phyloP scores from a whole-genome alignment of 768 basidiomycete species.

The Austroboletus festivus region DNA sequence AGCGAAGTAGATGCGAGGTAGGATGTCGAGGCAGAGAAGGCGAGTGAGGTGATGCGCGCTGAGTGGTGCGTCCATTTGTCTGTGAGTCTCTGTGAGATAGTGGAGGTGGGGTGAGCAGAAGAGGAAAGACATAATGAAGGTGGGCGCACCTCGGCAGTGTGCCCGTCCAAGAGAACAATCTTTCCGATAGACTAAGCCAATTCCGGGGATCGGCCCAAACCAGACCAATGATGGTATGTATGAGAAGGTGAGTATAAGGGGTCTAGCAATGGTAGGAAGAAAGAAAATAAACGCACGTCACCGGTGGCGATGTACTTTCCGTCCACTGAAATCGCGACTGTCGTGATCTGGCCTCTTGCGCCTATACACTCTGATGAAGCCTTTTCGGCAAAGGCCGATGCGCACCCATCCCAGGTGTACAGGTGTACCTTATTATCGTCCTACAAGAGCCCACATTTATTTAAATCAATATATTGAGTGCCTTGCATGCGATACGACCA shows the following conservation, averaged over 20 bases:
- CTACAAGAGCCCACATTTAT: neutral
- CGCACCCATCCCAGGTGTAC: constrained; percentile 66
- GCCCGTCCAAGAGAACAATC: constrained; percentile 72
- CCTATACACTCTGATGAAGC: constrained; percentile 63
- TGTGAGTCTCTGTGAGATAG: constrained; percentile 50
- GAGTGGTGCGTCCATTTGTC: constrained; percentile 86
- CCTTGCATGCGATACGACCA: neutral
- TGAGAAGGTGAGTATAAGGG: neutral
- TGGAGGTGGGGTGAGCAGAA: neutral
- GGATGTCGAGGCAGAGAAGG: constrained; percentile 41
- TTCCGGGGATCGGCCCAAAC: neutral
- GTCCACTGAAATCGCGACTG: constrained; percentile 78
- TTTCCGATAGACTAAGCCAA: constrained; percentile 68
- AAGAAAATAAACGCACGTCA: constrained; percentile 55
- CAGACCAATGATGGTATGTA: neutral
- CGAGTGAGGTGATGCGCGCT: constrained; percentile 72
- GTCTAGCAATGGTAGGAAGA: neutral
- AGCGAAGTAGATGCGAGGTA: constrained; percentile 86
- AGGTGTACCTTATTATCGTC: constrained; percentile 77
- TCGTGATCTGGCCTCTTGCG: constrained; percentile 55
- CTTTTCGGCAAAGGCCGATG: constrained; percentile 45
- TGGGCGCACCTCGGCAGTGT: constrained; percentile 48
- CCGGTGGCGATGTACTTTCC: constrained; percentile 75
- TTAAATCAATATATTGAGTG: neutral
- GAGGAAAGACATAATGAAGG: neutral